A percentile compares a stretch with the other conserved stretches of the same genome.
Evolutionary conservation across 352 stramenopile species (phyloP).

Genomic region (Pythium vanterpoolii): DNA sequence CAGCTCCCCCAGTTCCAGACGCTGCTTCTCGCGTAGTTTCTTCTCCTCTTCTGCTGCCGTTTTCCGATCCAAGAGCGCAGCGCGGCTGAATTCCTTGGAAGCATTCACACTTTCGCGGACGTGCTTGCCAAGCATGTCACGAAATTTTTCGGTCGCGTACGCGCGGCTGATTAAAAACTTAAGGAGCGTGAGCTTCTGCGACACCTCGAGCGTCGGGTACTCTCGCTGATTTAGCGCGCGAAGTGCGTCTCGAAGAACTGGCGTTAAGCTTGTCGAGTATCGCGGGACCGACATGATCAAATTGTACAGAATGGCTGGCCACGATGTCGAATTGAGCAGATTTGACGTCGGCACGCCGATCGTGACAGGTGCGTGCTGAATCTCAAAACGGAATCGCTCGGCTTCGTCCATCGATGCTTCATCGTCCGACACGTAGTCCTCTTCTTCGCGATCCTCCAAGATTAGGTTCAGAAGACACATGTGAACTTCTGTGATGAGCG

Average conservation of each 20-base stretch:
- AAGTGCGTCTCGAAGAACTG: slow-evolving; percentile 45
- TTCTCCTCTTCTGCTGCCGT: slow-evolving; percentile 77
- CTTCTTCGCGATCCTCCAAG: slow-evolving; percentile 75
- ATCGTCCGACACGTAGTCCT: slow-evolving; percentile 85
- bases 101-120: slow-evolving; percentile 49
- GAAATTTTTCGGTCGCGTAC: slow-evolving; percentile 67
- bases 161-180: slow-evolving; percentile 62
- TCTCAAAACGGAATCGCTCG: slow-evolving; percentile 79
- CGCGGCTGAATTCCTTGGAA: slow-evolving; percentile 75
- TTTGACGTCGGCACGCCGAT: slow-evolving; percentile 71
- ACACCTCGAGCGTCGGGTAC: slow-evolving; percentile 48
- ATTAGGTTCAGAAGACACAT: slow-evolving; percentile 84
- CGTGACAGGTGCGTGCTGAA: slow-evolving; percentile 74
- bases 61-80: slow-evolving; percentile 60
- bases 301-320: slow-evolving; percentile 67
- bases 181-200: slow-evolving; percentile 70
- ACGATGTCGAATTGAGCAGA: slow-evolving; percentile 83
- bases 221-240: slow-evolving; percentile 39
- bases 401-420: slow-evolving; percentile 76
- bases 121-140: slow-evolving; percentile 52
- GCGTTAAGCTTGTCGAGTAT: slow-evolving; percentile 45
- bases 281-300: slow-evolving; percentile 70
- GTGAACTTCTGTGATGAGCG: slow-evolving; percentile 73
- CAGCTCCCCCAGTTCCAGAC: slow-evolving; percentile 49
- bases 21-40: slow-evolving; percentile 72